A percentile compares a stretch with the other conserved stretches of the same genome.
These are phyloP conservation scores for Colletotrichum sp. DNA, from an alignment of 2,329 filamentous ascomycete species.

Conservation along the genomic window DNA sequence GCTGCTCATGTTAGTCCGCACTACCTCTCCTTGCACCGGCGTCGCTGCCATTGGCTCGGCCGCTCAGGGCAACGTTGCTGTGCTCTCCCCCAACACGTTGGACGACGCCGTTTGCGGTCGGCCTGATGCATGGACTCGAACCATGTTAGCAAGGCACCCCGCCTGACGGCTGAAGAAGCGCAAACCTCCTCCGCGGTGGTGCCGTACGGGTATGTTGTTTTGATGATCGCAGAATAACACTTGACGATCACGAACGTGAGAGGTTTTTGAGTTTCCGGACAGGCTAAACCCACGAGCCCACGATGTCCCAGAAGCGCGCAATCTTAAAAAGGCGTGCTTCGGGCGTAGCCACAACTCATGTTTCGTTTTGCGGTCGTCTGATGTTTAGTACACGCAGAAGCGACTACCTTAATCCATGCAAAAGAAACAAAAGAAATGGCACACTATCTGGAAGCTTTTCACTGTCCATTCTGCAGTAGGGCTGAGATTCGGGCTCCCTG, in stretches of 20 bases:
- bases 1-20: neutral
- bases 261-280: neutral
- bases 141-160: neutral
- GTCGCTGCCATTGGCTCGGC: neutral
- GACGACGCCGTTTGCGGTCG: neutral
- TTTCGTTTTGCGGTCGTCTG: neutral
- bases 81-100: neutral
- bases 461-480: neutral
- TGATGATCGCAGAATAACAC: neutral
- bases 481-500: neutral
- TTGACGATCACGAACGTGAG: neutral
- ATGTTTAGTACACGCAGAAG: neutral
- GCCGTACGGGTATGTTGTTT: neutral
- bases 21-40: neutral
- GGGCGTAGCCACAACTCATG: neutral
- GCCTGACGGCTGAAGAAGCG: neutral
- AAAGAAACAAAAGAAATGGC: neutral
- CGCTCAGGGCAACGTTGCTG: neutral
- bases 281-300: neutral
- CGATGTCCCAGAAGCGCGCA: neutral
- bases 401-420: neutral
- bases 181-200: neutral
- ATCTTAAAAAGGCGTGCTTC: neutral
- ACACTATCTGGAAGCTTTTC: neutral
- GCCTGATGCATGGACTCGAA: constrained; percentile 3